These are phyloP conservation scores for Acanthamoeba comandoni DNA, from an alignment of 208 protist species.

Conservation along the genomic window DNA sequence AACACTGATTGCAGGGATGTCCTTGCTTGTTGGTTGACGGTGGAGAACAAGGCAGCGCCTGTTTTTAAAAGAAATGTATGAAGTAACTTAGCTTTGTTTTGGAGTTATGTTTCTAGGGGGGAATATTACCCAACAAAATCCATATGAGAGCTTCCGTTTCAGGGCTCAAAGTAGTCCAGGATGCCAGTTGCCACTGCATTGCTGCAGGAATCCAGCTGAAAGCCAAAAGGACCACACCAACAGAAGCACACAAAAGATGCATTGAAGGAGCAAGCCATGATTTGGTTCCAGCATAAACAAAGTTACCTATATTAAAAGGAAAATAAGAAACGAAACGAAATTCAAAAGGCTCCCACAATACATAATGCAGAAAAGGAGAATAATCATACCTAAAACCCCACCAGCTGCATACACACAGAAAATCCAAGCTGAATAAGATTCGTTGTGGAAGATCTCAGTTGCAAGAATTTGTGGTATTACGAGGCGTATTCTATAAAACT, in stretches of 20 bases:
- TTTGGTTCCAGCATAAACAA: constrained; percentile 38
- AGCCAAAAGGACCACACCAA: constrained; percentile 39
- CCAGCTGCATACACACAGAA: constrained; percentile 67
- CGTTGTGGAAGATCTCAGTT: constrained; percentile 66
- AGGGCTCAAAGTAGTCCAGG: too few relatives aligned
- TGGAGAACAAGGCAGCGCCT: constrained; percentile 63
- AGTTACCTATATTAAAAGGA: constrained; percentile 1
- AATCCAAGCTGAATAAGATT: constrained; percentile 71
- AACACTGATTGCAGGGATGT: constrained; percentile 62
- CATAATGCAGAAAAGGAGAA: too few relatives aligned
- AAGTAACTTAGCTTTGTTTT: too few relatives aligned
- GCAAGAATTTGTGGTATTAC: constrained; percentile 73
- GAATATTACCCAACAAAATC: too few relatives aligned
- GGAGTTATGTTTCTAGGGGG: neutral
- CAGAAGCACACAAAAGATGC: constrained; percentile 32
- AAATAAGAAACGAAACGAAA: neutral
- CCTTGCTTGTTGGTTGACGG: constrained; percentile 52
- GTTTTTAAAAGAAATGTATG: neutral
- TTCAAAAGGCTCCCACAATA: too few relatives aligned
- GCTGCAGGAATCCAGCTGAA: constrained; percentile 66
- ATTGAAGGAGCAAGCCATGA: constrained; percentile 18
- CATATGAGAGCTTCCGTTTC: too few relatives aligned
- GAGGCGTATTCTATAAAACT: constrained; percentile 66
- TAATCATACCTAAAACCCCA: constrained; percentile 56
- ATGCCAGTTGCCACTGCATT: too few relatives aligned